A percentile compares a stretch with the other conserved stretches of the same genome.
These are phyloP conservation scores for Trypanosoma lewisi DNA, from an alignment of 208 protist genomes.

Conservation along the genomic window DNA sequence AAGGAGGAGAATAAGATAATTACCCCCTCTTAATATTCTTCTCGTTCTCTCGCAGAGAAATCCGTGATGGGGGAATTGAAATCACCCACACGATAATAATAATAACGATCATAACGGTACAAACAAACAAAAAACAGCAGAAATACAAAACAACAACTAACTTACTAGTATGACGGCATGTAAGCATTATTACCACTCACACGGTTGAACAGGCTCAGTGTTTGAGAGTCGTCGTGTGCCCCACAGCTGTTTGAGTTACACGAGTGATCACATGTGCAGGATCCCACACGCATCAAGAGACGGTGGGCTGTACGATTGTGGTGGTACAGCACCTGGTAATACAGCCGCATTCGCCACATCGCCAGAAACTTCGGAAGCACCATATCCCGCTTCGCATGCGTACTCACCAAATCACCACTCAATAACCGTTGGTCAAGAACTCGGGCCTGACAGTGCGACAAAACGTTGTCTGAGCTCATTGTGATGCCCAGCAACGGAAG, in stretches of 20 bases:
- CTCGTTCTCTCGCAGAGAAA: no score
- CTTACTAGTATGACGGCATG: conserved; percentile 6
- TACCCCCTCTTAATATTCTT: no score
- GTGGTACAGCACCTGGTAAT: conserved; percentile 28
- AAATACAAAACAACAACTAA: conserved; percentile 4
- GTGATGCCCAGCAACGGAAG: conserved; percentile 12
- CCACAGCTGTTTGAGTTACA: conserved; percentile 5
- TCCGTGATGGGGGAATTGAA: no score
- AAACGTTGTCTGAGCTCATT: not conserved
- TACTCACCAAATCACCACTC: conserved; percentile 15
- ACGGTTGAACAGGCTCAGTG: not conserved
- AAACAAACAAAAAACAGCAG: no score
- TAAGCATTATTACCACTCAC: conserved; percentile 9
- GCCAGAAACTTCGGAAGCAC: conserved; percentile 15
- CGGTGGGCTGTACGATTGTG: conserved; percentile 14
- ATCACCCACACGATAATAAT: no score
- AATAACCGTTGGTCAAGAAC: conserved; percentile 13
- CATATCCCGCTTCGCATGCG: conserved; percentile 28
- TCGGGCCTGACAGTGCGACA: conserved; percentile 29
- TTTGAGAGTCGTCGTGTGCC: not conserved
- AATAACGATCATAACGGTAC: no score
- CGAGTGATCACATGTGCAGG: conserved; percentile 17
- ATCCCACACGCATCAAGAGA: conserved; percentile 17
- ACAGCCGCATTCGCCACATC: conserved; percentile 25
- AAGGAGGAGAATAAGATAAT: no score